These are phyloP conservation scores for Calonectria pauciramosa DNA, from an alignment of 2,329 filamentous ascomycete species.

Conservation along the genomic window DNA sequence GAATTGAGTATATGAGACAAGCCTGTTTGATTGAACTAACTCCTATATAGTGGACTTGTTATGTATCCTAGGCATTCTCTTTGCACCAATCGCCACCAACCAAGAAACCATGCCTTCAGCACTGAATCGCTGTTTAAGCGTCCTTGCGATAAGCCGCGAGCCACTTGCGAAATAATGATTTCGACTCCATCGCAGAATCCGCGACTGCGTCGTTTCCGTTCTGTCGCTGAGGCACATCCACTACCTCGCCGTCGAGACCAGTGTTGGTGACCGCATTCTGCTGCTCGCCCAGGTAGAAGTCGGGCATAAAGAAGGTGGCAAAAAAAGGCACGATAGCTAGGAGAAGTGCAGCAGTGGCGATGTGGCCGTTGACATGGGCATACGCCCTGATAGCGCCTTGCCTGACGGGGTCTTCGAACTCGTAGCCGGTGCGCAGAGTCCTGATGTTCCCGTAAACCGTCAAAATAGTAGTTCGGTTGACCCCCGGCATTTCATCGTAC, in stretches of 20 bases:
- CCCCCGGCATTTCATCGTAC: neutral
- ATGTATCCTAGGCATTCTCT: neutral
- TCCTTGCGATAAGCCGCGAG: neutral
- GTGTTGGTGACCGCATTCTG: conserved; percentile 52
- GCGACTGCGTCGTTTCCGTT: neutral
- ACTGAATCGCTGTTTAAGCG: neutral
- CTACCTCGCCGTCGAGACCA: conserved; percentile 45
- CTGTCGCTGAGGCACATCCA: neutral
- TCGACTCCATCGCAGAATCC: neutral
- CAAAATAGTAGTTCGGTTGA: neutral
- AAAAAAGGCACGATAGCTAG: conserved; percentile 41
- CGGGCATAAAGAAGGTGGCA: conserved; percentile 56
- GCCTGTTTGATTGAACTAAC: neutral
- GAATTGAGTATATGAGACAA: neutral
- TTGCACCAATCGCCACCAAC: neutral
- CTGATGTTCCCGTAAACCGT: neutral
- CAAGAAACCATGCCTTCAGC: neutral
- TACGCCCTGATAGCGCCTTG: neutral
- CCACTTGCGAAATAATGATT: neutral
- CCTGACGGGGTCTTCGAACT: neutral
- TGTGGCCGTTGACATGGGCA: neutral
- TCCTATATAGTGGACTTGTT: neutral
- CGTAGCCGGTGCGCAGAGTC: neutral
- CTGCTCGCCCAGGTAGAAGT: conserved; percentile 54
- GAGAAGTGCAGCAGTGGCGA: neutral